These are phyloP conservation scores for Cadophora malorum DNA, from an alignment of 2,329 filamentous ascomycete genomes.

Conservation along the genomic window DNA sequence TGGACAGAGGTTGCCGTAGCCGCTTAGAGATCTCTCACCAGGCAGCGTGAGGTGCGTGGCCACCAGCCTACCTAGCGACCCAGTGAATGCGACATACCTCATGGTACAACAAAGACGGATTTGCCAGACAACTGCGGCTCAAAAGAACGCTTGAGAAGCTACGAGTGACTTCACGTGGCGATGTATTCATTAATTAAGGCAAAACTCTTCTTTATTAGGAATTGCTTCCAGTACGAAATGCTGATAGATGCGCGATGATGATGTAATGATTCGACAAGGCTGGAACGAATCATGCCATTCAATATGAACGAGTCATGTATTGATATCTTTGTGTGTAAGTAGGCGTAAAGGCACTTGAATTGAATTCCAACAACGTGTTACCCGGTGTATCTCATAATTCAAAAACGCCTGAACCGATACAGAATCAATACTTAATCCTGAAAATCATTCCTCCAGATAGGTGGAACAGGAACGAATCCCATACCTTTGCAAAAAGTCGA, in stretches of 20 bases:
- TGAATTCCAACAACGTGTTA: not conserved
- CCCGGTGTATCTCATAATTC: not conserved
- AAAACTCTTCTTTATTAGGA: not conserved
- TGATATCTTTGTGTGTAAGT: not conserved
- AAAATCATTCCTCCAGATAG: not conserved
- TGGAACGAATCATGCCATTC: slow-evolving; percentile 18
- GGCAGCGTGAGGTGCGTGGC: slow-evolving; percentile 23
- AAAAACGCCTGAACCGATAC: not conserved
- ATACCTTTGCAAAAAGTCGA: not conserved
- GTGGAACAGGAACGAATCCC: not conserved
- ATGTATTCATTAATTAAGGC: not conserved
- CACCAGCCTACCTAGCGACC: not conserved
- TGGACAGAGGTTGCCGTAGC: slow-evolving; percentile 4
- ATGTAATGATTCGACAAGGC: slow-evolving; percentile 10
- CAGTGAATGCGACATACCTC: slow-evolving; percentile 4
- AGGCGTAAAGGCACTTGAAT: not conserved
- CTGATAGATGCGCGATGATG: not conserved
- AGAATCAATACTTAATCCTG: not conserved
- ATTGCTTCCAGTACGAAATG: not conserved
- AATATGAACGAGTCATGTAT: slow-evolving; percentile 15
- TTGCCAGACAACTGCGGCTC: not conserved
- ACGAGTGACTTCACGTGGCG: not conserved
- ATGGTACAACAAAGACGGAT: not conserved
- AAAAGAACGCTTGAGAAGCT: not conserved
- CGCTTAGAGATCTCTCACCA: slow-evolving; percentile 23